Conservation (phyloP, 305 asterid genomes). For the Rubia tinctorum region DNA sequence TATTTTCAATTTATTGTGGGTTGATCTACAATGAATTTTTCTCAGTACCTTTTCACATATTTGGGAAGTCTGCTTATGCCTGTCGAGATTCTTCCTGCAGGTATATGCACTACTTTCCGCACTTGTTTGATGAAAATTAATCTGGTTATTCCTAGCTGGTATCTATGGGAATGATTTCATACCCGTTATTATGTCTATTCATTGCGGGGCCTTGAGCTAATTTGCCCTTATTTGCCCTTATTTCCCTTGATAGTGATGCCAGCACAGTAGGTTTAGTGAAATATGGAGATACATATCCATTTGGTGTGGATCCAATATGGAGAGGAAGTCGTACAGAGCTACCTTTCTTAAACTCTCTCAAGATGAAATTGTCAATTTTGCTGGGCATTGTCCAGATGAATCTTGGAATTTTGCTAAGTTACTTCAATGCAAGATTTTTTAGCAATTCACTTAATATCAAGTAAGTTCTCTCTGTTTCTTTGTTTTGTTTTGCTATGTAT, state of each 20-base stretch:
- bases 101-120: conserved; percentile 30
- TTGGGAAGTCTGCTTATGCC: conserved; percentile 88
- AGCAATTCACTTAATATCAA: conserved; percentile 71
- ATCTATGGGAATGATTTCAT: neutral
- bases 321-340: conserved; percentile 98
- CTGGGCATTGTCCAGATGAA: conserved; percentile 93
- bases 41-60: conserved; percentile 96
- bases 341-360: conserved; percentile 94
- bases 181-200: conserved; percentile 2
- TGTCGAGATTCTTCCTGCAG: conserved; percentile 96
- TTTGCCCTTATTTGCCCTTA: conserved; percentile 13
- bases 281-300: conserved; percentile 77
- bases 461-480: conserved; percentile 37
- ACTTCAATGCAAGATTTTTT: conserved; percentile 81
- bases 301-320: conserved; percentile 99
- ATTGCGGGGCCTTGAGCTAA: neutral
- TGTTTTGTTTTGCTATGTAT: conserved; percentile 3
- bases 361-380: conserved; percentile 96
- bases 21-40: conserved; percentile 96
- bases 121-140: neutral
- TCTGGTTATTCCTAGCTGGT: neutral
- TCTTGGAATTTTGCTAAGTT: conserved; percentile 82
- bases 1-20: conserved; percentile 96
- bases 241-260: conserved; percentile 64
- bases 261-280: conserved; percentile 65